A percentile compares a stretch with the other conserved stretches of the same genome.
phyloP scores from a whole-genome alignment of 345 rosid genomes.

The Gossypium anomalum region DNA sequence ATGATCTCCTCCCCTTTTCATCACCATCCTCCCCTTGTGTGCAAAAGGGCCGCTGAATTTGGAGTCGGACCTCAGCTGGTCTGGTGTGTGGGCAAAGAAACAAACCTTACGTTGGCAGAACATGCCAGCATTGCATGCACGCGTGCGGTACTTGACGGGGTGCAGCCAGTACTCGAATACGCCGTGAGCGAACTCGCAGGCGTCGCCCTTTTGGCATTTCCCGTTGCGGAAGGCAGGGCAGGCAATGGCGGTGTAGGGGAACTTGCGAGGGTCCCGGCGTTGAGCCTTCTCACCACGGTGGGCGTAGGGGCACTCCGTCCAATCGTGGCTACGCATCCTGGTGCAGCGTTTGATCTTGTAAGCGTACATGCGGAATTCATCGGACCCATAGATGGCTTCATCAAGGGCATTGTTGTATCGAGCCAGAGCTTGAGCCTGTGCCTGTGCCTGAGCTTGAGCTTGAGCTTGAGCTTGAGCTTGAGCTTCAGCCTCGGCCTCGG shows the following conservation, averaged over 20 bases:
- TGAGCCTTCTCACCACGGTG: slow-evolving; percentile 91
- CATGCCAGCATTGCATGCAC: slow-evolving; percentile 60
- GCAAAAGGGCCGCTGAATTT: slow-evolving; percentile 24
- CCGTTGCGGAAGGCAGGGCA: slow-evolving; percentile 73
- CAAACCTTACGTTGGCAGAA: slow-evolving; percentile 69
- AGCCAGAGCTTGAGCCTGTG: slow-evolving; percentile 6
- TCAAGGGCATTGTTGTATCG: slow-evolving; percentile 24
- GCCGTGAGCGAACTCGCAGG: slow-evolving; percentile 71
- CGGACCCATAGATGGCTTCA: slow-evolving; percentile 44
- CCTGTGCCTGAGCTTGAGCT: neutral
- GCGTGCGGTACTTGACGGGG: slow-evolving; percentile 69
- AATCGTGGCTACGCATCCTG: slow-evolving; percentile 72
- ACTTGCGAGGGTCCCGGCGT: slow-evolving; percentile 77
- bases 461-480: neutral
- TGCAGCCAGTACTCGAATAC: slow-evolving; percentile 90
- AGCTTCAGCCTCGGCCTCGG: neutral
- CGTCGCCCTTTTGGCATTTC: slow-evolving; percentile 54
- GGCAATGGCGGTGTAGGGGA: slow-evolving; percentile 57
- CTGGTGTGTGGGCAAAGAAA: slow-evolving; percentile 77
- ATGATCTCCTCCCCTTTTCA: neutral
- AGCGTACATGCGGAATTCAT: slow-evolving; percentile 79
- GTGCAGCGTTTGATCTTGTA: slow-evolving; percentile 80
- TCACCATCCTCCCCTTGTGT: slow-evolving; percentile 16
- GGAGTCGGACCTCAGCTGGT: slow-evolving; percentile 47
- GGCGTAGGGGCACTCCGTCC: slow-evolving; percentile 91